phyloP scores from a whole-genome alignment of 306 rosid species.

The Rubus idaeus region DNA sequence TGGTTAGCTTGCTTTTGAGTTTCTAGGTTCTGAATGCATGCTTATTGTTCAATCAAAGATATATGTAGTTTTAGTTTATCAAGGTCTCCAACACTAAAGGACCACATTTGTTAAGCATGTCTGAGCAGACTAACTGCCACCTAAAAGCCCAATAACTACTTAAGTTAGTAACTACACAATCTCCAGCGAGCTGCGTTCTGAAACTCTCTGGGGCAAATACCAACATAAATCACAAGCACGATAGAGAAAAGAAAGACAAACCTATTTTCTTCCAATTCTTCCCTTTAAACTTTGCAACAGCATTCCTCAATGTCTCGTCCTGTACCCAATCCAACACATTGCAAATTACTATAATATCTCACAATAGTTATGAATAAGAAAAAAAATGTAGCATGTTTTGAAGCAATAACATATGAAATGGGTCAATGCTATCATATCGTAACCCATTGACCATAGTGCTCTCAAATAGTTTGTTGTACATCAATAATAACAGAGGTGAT shows the following conservation, averaged over 20 bases:
- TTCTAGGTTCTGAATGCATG: neutral
- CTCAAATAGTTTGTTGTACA: neutral
- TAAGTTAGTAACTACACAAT: constrained; percentile 3
- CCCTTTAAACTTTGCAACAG: constrained; percentile 83
- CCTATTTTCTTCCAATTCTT: constrained; percentile 99
- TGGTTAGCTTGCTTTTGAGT: constrained; percentile 1
- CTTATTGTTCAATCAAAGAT: neutral
- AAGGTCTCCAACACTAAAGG: neutral
- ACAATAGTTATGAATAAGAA: neutral
- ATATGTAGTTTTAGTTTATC: neutral
- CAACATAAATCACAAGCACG: neutral
- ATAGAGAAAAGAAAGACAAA: constrained; percentile 32
- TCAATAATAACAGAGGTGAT: neutral
- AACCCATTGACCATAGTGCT: neutral
- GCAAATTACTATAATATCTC: constrained; percentile 1
- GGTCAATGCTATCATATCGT: constrained; percentile 7
- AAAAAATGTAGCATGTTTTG: neutral
- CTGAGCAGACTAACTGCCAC: constrained; percentile 7
- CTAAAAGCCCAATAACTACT: constrained; percentile 13
- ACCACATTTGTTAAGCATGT: neutral
- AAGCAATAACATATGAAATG: neutral
- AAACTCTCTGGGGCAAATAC: neutral
- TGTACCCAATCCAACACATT: constrained; percentile 37
- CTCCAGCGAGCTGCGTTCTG: neutral
- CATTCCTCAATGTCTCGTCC: constrained; percentile 96